phyloP scores from a whole-genome alignment of 345 rosid genomes.

The Viola odorata region DNA sequence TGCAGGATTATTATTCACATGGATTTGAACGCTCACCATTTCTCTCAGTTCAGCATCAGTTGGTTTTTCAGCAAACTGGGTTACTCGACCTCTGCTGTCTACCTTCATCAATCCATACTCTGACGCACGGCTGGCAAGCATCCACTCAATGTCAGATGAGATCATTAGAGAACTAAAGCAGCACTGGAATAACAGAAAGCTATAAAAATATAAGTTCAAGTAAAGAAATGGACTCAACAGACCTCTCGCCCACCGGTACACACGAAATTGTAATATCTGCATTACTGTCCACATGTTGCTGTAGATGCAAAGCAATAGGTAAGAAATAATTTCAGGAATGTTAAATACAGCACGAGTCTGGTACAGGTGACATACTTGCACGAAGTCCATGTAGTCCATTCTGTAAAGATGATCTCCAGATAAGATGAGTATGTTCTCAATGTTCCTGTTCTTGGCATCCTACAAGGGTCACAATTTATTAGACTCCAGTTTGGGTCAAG shows the following conservation, averaged over 20 bases:
- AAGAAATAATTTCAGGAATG: slow-evolving; percentile 3
- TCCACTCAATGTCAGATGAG: slow-evolving; percentile 13
- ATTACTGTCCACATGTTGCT: slow-evolving; percentile 71
- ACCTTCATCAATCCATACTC: slow-evolving; percentile 84
- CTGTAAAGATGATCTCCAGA: slow-evolving; percentile 91
- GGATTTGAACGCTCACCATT: slow-evolving; percentile 48
- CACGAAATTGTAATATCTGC: slow-evolving; percentile 87
- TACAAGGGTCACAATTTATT: slow-evolving; percentile 23
- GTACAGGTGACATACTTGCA: slow-evolving; percentile 44
- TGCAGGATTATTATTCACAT: no score
- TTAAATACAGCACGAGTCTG: not conserved
- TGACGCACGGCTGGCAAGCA: slow-evolving; percentile 73
- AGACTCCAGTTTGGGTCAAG: slow-evolving; percentile 4
- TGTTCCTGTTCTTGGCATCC: slow-evolving; percentile 81
- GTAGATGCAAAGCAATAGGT: slow-evolving; percentile 28
- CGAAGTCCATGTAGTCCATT: slow-evolving; percentile 81
- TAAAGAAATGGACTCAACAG: slow-evolving; percentile 11
- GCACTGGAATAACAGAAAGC: not conserved
- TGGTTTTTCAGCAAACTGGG: slow-evolving; percentile 84
- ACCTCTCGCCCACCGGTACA: slow-evolving; percentile 67
- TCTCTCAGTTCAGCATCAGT: slow-evolving; percentile 62
- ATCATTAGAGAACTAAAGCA: not conserved
- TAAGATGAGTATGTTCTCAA: slow-evolving; percentile 72
- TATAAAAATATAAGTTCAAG: slow-evolving; percentile 1
- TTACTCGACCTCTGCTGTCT: slow-evolving; percentile 56